These are phyloP conservation scores for Vigna unguiculata DNA, from an alignment of 306 rosid species.

Conservation along the genomic window DNA sequence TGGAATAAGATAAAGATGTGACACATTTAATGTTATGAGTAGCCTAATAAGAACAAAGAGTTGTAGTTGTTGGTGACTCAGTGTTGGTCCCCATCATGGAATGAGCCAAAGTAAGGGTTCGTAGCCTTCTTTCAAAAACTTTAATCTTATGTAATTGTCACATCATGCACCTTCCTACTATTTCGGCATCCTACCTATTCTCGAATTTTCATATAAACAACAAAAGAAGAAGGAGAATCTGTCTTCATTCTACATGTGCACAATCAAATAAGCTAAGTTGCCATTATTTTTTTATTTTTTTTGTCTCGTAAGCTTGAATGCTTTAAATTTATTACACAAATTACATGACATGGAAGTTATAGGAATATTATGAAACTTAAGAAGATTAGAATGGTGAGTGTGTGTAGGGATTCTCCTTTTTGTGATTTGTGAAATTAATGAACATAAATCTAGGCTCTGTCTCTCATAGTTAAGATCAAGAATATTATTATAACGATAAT, in stretches of 20 bases:
- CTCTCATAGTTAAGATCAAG: no score
- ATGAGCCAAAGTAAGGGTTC: background rate
- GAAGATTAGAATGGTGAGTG: no score
- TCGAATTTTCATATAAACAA: background rate
- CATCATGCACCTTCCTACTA: constrained; percentile 36
- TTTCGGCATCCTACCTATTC: background rate
- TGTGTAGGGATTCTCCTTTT: no score
- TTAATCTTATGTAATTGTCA: constrained; percentile 25
- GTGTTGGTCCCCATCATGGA: constrained; percentile 25
- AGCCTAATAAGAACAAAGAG: constrained; percentile 34
- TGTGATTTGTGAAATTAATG: no score
- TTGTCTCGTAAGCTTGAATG: no score
- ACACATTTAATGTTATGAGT: constrained; percentile 19
- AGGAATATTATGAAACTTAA: no score
- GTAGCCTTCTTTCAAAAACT: constrained; percentile 27
- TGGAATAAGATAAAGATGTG: constrained; percentile 26
- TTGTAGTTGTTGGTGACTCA: constrained; percentile 18
- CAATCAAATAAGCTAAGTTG: no score
- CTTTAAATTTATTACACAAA: no score
- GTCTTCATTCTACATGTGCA: background rate
- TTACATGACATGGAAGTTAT: no score
- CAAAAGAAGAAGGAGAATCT: background rate
- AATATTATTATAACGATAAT: no score
- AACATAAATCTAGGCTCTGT: no score
- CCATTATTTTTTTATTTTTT: no score